Base-by-base conservation (phyloP, 2,329 filamentous ascomycete genomes). In the Aspergillus aculeatinus region DNA sequence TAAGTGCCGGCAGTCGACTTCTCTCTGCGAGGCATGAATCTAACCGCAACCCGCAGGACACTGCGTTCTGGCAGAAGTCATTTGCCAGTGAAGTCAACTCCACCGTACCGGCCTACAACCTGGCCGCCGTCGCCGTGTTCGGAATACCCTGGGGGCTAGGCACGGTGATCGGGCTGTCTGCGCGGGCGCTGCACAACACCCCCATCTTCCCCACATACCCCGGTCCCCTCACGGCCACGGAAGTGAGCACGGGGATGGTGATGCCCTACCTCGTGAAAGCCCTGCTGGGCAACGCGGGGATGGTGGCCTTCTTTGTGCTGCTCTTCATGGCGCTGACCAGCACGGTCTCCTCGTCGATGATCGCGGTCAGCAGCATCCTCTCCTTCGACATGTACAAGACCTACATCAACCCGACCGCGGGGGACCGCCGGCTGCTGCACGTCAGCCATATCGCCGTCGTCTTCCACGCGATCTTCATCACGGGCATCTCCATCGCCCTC, bases 291-390 rank as follows among this genome's bases (percentile, higher is more conserved):
- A 71, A 72, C 48, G 72, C 73, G 10, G 80, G 77, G 0, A 78
- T 78, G 10, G 71, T 74, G 2, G 80, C 73, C 2, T 76, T 80
- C 51, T 76, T 83, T 16, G 73, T 83, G 0, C 70, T 83, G 7
- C 68, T 82, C 1, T 83, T 83, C 69, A 83, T 83, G 81, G 80
- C 81, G 4, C 65, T 83, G 27, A 83, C 81, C 0, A 80, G 77
- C 55, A 82, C 80, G 0, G 75, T 82, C 0, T 82, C 80, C 0
- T 81, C 81, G 0, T 79, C 76, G 4, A 79, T 82, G 74, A 83
- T 83, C 51, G 81, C 81, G 1, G 81, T 82, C 23, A 80, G 77
- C 70, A 80, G 77, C 58, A 82, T 83, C 48, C 69, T 83, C 7
- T 80, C 79, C 5, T 78, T 81, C 53, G 81, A 83, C 61, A 65